Evolutionary conservation across 768 basidiomycete genomes (phyloP).

Genomic region (Suillus spraguei): DNA sequence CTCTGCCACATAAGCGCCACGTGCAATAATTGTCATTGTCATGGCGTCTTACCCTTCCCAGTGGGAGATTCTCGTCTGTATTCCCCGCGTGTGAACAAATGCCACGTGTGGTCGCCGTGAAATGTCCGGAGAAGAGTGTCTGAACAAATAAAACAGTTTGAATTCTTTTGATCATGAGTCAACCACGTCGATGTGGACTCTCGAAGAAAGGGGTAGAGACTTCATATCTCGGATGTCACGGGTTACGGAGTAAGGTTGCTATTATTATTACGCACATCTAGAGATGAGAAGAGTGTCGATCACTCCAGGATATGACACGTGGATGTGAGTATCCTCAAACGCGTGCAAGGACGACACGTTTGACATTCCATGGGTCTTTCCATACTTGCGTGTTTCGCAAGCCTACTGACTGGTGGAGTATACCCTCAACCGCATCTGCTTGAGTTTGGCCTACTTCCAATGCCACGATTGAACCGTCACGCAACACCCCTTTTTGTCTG

Average conservation of each 20-base stretch:
- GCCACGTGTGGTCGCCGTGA: slow-evolving; percentile 4
- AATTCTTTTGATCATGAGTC: background rate
- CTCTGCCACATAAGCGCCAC: background rate
- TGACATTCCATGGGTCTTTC: slow-evolving; percentile 78
- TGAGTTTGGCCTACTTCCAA: slow-evolving; percentile 83
- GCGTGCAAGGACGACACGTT: slow-evolving; percentile 68
- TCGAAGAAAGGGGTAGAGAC: background rate
- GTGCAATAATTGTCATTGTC: slow-evolving; percentile 1
- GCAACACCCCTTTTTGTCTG: slow-evolving; percentile 52
- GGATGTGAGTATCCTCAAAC: slow-evolving; percentile 29
- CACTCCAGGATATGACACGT: slow-evolving; percentile 1
- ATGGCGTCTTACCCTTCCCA: background rate
- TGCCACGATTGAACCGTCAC: slow-evolving; percentile 57
- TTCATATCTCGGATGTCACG: background rate
- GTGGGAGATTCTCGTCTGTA: background rate
- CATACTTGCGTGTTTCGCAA: slow-evolving; percentile 64
- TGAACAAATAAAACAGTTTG: background rate
- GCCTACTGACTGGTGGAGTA: slow-evolving; percentile 52
- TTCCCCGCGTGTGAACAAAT: slow-evolving; percentile 2
- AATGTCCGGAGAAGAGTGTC: background rate
- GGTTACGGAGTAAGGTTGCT: slow-evolving; percentile 2
- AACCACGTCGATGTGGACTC: background rate
- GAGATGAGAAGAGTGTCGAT: slow-evolving; percentile 4
- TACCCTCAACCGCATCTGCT: slow-evolving; percentile 58
- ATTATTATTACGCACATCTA: slow-evolving; percentile 5